Conservation (phyloP, 176 grass and related monocot species). For the Oryza officinalis region DNA sequence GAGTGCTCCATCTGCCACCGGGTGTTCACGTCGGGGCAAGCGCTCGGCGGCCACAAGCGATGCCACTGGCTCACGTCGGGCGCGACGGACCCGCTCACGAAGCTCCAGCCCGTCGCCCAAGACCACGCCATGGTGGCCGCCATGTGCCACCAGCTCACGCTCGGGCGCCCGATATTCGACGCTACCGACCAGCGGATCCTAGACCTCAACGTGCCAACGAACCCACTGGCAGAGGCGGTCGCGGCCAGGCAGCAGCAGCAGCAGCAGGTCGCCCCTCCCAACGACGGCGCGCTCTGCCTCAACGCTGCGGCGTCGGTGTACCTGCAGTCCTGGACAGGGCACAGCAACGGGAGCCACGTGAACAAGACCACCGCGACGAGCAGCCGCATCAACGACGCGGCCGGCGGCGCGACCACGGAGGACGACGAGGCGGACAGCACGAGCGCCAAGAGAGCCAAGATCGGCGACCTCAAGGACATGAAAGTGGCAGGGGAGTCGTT, state of each 20-base stretch:
- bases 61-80: conserved; percentile 77
- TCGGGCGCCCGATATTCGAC: conserved; percentile 39
- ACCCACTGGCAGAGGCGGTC: conserved; percentile 13
- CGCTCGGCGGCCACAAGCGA: conserved; percentile 88
- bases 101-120: conserved; percentile 33
- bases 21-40: conserved; percentile 84
- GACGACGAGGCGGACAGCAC: conserved; percentile 79
- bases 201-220: conserved; percentile 63
- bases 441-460: conserved; percentile 51
- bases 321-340: conserved; percentile 41
- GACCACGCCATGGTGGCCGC: conserved; percentile 45
- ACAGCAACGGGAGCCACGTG: conserved; percentile 34
- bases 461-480: conserved; percentile 74
- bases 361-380: conserved; percentile 39
- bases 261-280: neutral
- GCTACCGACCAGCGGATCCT: conserved; percentile 25
- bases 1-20: conserved; percentile 92
- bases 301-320: conserved; percentile 53
- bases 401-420: conserved; percentile 32
- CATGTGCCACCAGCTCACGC: conserved; percentile 47
- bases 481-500: conserved; percentile 58
- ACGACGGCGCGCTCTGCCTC: conserved; percentile 36
- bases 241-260: conserved; percentile 8
- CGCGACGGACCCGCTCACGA: conserved; percentile 36
- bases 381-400: conserved; percentile 21